These are phyloP conservation scores for Pythium scleroteichum DNA, from an alignment of 352 stramenopile genomes.

Conservation along the genomic window DNA sequence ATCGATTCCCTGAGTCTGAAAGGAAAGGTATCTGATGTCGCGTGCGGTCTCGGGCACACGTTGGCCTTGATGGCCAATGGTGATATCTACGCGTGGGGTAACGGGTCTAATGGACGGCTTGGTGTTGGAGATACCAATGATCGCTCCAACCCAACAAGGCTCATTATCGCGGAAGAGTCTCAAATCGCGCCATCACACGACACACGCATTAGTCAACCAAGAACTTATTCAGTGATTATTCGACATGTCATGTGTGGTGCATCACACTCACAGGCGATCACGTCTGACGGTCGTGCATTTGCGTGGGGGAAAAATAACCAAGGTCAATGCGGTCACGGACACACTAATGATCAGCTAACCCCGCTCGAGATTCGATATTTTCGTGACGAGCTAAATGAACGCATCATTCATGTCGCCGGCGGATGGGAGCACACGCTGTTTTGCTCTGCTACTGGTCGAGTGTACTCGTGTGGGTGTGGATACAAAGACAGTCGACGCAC, in stretches of 20 bases:
- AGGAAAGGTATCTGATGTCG: constrained; percentile 55
- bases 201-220: not conserved
- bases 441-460: constrained; percentile 56
- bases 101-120: constrained; percentile 82
- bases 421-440: constrained; percentile 87
- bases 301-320: constrained; percentile 88
- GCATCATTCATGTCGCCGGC: constrained; percentile 52
- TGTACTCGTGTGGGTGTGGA: constrained; percentile 76
- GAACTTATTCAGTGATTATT: not conserved
- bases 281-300: constrained; percentile 51
- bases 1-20: constrained; percentile 67
- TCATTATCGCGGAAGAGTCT: constrained; percentile 22
- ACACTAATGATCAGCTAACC: constrained; percentile 70
- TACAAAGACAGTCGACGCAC: constrained; percentile 86
- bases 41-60: constrained; percentile 69
- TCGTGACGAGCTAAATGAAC: constrained; percentile 44
- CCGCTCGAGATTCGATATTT: constrained; percentile 63
- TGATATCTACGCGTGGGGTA: constrained; percentile 82
- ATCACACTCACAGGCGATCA: constrained; percentile 74
- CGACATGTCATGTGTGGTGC: constrained; percentile 59
- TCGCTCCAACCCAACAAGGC: constrained; percentile 48
- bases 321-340: constrained; percentile 76
- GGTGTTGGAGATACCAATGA: constrained; percentile 80
- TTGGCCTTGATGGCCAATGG: constrained; percentile 59
- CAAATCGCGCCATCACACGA: not conserved